phyloP scores from a whole-genome alignment of 305 asterid genomes.

The Fraxinus paxiana region DNA sequence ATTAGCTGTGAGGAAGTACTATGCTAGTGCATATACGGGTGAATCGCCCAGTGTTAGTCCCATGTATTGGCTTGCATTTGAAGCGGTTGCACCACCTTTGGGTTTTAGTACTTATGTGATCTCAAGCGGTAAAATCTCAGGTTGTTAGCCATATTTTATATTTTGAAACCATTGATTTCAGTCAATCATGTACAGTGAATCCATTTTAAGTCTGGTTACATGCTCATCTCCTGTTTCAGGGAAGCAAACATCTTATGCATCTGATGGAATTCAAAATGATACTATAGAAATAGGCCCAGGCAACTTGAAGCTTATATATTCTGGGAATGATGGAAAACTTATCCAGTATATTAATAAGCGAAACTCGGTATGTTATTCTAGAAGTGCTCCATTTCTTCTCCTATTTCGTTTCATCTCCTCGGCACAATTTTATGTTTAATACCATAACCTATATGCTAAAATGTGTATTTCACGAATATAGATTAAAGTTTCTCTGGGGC shows the following conservation, averaged over 20 bases:
- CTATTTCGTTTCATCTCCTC: background rate
- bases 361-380: conserved; percentile 51
- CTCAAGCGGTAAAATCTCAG: conserved; percentile 45
- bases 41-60: conserved; percentile 49
- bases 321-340: conserved; percentile 64
- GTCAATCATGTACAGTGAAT: conserved; percentile 5
- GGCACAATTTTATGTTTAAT: background rate
- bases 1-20: conserved; percentile 44
- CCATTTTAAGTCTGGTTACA: conserved; percentile 20
- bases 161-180: conserved; percentile 16
- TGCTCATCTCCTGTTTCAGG: conserved; percentile 47
- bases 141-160: conserved; percentile 31
- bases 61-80: conserved; percentile 75
- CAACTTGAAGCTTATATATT: conserved; percentile 66
- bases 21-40: conserved; percentile 60
- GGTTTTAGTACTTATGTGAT: conserved; percentile 76
- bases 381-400: background rate
- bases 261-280: conserved; percentile 45
- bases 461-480: conserved; percentile 30
- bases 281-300: conserved; percentile 73
- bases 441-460: background rate
- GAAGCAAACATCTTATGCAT: conserved; percentile 30
- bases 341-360: conserved; percentile 51
- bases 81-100: conserved; percentile 73
- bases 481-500: conserved; percentile 68